A percentile compares a stretch with the other conserved stretches of the same genome.
Conservation (phyloP, 108 stramenopile species). For the Mediolabrus comicus region DNA sequence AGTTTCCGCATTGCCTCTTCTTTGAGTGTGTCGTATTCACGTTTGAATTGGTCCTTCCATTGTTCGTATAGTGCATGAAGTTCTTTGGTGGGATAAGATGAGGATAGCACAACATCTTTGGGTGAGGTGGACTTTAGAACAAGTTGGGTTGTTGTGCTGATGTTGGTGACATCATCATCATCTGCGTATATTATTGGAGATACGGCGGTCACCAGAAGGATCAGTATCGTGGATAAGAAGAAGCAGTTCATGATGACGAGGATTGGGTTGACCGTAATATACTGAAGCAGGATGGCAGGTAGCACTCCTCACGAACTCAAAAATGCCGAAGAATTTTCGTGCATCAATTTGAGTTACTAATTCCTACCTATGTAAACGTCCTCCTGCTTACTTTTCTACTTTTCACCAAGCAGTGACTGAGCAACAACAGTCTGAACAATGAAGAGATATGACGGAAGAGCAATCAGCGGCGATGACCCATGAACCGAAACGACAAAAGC, state of each 20-base stretch:
- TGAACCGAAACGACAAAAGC: no score
- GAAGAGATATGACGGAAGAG: no score
- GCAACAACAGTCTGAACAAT: no score
- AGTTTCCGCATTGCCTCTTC: slow-evolving; percentile 24
- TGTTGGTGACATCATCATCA: background rate
- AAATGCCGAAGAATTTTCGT: background rate
- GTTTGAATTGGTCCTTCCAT: slow-evolving; percentile 15
- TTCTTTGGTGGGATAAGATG: slow-evolving; percentile 11
- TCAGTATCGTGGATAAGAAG: background rate
- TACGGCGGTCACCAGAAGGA: background rate
- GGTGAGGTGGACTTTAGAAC: background rate
- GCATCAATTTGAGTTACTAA: background rate
- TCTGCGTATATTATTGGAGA: no score
- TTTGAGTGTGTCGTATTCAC: slow-evolving; percentile 6
- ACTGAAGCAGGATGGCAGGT: no score
- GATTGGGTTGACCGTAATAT: no score
- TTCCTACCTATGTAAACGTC: background rate
- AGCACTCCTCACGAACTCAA: no score
- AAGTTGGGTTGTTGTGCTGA: background rate
- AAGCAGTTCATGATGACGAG: background rate
- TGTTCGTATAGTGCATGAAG: slow-evolving; percentile 10
- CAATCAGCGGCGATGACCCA: no score
- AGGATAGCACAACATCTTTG: slow-evolving; percentile 6
- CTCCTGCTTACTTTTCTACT: background rate
- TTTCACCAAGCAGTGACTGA: background rate